A percentile compares a stretch with the other conserved stretches of the same genome.
phyloP scores from a whole-genome alignment of 306 rosid species.

The Cucumis melo region DNA sequence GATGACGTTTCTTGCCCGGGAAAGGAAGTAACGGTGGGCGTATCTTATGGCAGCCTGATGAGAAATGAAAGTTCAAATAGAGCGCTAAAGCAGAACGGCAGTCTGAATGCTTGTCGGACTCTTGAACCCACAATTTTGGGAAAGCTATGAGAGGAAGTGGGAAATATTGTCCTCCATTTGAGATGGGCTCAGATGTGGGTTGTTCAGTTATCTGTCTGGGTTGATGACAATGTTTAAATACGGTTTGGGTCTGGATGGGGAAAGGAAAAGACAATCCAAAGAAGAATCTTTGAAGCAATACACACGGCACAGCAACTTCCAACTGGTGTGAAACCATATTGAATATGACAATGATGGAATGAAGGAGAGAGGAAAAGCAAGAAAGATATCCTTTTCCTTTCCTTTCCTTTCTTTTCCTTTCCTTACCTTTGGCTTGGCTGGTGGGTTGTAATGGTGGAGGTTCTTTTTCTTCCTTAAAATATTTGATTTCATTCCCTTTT shows the following conservation, averaged over 20 bases:
- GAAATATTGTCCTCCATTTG: slow-evolving; percentile 2
- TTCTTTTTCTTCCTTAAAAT: slow-evolving; percentile 5
- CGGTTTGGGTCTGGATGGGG: slow-evolving; percentile 43
- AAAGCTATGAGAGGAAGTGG: slow-evolving; percentile 14
- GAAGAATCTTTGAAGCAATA: not conserved
- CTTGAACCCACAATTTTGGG: slow-evolving; percentile 48
- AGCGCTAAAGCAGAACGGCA: not conserved
- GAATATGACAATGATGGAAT: not conserved
- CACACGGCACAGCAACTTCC: not conserved
- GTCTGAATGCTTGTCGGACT: slow-evolving; percentile 11
- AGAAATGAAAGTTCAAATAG: slow-evolving; percentile 16
- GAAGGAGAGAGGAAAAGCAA: slow-evolving; percentile 19
- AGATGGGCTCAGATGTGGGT: slow-evolving; percentile 17
- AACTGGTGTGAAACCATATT: no score
- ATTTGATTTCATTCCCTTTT: not conserved
- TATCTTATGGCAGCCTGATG: slow-evolving; percentile 7
- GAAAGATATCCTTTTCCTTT: not conserved
- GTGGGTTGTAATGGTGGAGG: slow-evolving; percentile 31
- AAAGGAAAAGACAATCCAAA: slow-evolving; percentile 5
- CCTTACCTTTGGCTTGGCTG: slow-evolving; percentile 28
- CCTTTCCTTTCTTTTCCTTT: slow-evolving; percentile 14
- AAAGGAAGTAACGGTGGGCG: slow-evolving; percentile 4
- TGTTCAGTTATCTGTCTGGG: slow-evolving; percentile 34
- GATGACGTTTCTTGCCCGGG: slow-evolving; percentile 14
- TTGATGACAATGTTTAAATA: slow-evolving; percentile 24